These are phyloP conservation scores for Monosporascus ibericus DNA, from an alignment of 2,329 filamentous ascomycete genomes.

Conservation along the genomic window DNA sequence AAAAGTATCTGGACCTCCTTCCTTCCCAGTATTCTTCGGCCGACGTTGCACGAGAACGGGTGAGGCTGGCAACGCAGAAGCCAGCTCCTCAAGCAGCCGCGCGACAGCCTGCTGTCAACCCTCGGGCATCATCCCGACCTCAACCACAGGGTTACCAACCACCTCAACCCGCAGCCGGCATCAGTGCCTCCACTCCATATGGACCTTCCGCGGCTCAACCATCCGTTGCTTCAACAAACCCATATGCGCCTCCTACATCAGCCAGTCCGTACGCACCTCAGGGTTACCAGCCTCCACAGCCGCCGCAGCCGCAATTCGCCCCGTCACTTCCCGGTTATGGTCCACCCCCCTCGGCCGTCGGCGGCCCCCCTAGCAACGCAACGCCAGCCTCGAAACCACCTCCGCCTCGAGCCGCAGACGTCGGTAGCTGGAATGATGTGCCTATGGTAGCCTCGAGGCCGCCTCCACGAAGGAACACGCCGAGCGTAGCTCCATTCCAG, in stretches of 20 bases:
- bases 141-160: constrained; percentile 41
- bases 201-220: constrained; percentile 22
- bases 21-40: constrained; percentile 79
- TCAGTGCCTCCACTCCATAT: constrained; percentile 26
- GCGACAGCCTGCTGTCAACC: constrained; percentile 21
- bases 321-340: constrained; percentile 17
- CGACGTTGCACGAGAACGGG: constrained; percentile 77
- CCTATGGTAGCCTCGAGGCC: constrained; percentile 74
- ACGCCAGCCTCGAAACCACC: constrained; percentile 63
- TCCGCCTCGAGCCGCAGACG: constrained; percentile 63
- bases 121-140: constrained; percentile 31
- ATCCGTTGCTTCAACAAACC: constrained; percentile 33
- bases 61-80: constrained; percentile 74
- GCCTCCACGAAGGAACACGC: constrained; percentile 68
- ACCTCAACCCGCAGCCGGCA: constrained; percentile 30
- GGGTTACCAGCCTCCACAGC: constrained; percentile 52
- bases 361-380: constrained; percentile 57
- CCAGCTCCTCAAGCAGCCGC: constrained; percentile 25
- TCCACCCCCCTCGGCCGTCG: constrained; percentile 33
- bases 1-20: constrained; percentile 86
- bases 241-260: constrained; percentile 41
- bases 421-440: constrained; percentile 89
- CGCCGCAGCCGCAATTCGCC: constrained; percentile 19
- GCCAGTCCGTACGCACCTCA: constrained; percentile 29
- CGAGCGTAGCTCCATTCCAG: constrained; percentile 67